Base-by-base conservation (phyloP, 1,284 basidiomycete species). In the Takashimella koratensis region DNA sequence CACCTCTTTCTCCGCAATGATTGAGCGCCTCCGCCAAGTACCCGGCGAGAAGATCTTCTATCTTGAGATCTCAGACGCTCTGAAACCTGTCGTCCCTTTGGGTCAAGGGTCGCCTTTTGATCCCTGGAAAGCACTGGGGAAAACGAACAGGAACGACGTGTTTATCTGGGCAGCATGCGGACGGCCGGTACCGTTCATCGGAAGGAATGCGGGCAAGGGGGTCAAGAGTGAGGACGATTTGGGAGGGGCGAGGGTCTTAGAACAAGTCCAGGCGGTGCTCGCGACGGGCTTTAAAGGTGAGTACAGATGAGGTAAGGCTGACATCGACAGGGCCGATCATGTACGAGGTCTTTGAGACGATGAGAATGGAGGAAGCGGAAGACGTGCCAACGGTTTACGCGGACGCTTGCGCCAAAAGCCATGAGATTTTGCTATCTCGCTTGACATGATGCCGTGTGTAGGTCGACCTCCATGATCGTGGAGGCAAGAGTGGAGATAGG, bases 21-120 rank as follows among this genome's bases (percentile, higher is more conserved):
- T 49, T 22, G 24, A 45, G 3, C 40, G 51, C 16, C n/a, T 53
- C 3, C 48, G 52, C 16, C 11, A 25, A 3, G 45, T 54, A 2
- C 52, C 56, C 11, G 52, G 45, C 22, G 56, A 57, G 21, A 57
- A 54, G 52, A 54, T 57, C 36, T 53, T 53, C 24, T 54, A 57
- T 45, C 47, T 57, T 27, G 52, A 57, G 46, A 25, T 54, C 22
- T 51, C 52, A 10, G 56, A 57, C 46, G 39, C 42, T 4, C 23
- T 57, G 27, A n/a, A 44, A 10, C 49, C 55, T 1, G 6, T 11
- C 2, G 11, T 27, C 6, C 56, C 56, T 0, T 43, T 56, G 2
- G 23, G 39, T 12, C 2, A 46, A 22, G 57, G 57, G 2, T 40
- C 22, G 11, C n/a, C 19, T 2, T 58, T 53, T 30, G 60, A 62